Evolutionary conservation across 768 basidiomycete species (phyloP), one percentile per base, ranked within the genome.

Genomic region (Pleurotus tuoliensis): DNA sequence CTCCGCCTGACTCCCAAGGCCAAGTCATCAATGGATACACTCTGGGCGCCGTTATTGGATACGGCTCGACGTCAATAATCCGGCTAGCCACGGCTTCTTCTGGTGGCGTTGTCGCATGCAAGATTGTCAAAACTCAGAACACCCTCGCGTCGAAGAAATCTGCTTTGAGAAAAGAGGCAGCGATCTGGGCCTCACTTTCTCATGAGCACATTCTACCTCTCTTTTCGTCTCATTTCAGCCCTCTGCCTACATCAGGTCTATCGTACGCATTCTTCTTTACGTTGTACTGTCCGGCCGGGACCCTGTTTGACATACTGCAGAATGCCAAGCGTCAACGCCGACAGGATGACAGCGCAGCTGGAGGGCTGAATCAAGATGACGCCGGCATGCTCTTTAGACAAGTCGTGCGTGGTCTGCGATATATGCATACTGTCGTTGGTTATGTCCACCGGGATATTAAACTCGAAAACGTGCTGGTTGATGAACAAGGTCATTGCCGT

Each of bases 361-460:
- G 51, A 9, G 51, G 51, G 37, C 27, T 53, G 39, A 53, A 53
- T 24, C 87, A 84, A 57, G 90, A 92, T 61, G 90, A 92, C 64
- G 86, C 80, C 3, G 90, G 90, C 50, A 87, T 84, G 78, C 85
- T 92, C 81, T 92, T 94, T 67, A 79, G 87, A 54, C 92, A 95
- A 76, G 81, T 95, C 62, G 90, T 92, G 50, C 76, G 87, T 55
- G 92, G 90, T 16, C 71, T 94, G 66, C 80, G 84, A 52, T 94
- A 94, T 72, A 71, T 96, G 66, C 93, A 96, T 69, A 82, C 87
- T 57, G 81, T 82, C 41, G 87, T 84, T 24, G 72, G 79, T 6
- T 82, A 88, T 62, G 88, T 95, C 54, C 96, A 99, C 74, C 83
- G 94, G 63, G 97, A 99, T 73, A 76, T 99, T 69, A 99, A 99